These are phyloP conservation scores for Hypoxylon intermedium DNA, from an alignment of 495 filamentous ascomycete species.

Conservation along the genomic window DNA sequence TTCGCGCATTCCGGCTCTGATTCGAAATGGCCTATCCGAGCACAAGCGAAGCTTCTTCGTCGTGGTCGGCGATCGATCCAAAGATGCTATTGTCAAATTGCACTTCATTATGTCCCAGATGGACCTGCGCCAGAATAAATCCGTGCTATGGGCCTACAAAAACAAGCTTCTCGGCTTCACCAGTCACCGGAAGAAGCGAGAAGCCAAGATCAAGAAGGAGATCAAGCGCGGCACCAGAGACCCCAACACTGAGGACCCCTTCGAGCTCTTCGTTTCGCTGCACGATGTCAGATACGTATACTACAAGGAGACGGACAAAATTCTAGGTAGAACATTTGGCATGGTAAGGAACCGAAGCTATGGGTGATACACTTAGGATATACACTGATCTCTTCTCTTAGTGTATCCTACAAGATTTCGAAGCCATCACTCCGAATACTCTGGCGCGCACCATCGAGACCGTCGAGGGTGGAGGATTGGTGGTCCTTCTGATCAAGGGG, in stretches of 20 bases:
- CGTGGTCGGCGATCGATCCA: constrained; percentile 92
- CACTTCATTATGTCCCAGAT: constrained; percentile 91
- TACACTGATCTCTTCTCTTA: constrained; percentile 26
- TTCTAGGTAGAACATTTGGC: constrained; percentile 96
- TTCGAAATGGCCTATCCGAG: constrained; percentile 93
- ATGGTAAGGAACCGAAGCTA: constrained; percentile 61
- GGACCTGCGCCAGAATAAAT: constrained; percentile 95
- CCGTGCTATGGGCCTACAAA: constrained; percentile 99
- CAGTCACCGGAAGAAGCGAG: constrained; percentile 95
- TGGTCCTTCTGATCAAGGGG: constrained; percentile 88
- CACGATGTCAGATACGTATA: constrained; percentile 98
- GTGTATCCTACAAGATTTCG: constrained; percentile 97
- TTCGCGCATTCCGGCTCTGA: constrained; percentile 92
- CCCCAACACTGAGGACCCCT: constrained; percentile 93
- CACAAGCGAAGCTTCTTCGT: constrained; percentile 99
- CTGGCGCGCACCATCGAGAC: constrained; percentile 96
- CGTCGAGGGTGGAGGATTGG: constrained; percentile 94
- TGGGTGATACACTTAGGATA: not conserved
- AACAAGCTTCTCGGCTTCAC: constrained; percentile 93
- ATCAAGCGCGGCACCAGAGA: constrained; percentile 95
- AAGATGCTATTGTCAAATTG: constrained; percentile 95
- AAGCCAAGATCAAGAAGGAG: constrained; percentile 96
- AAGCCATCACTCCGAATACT: constrained; percentile 95
- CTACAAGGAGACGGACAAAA: constrained; percentile 99
- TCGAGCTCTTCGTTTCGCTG: constrained; percentile 96